A percentile compares a stretch with the other conserved stretches of the same genome.
Evolutionary conservation across 805 yeast species (phyloP).

Genomic region (Pichia californica): DNA sequence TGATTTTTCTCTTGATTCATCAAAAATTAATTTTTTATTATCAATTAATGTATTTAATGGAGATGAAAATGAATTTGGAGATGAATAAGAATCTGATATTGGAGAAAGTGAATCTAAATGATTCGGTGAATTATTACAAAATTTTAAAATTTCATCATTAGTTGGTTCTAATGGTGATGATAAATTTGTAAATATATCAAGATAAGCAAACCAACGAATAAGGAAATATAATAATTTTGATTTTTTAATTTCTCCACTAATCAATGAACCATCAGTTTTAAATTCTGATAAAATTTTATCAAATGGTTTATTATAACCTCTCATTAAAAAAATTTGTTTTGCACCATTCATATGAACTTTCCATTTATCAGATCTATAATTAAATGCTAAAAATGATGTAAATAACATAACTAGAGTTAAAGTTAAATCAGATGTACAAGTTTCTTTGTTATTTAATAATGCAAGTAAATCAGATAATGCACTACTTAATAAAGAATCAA

Average conservation of each 20-base stretch:
- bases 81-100: slow-evolving; percentile 7
- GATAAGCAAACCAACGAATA: slow-evolving; percentile 61
- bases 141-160: slow-evolving; percentile 16
- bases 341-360: slow-evolving; percentile 65
- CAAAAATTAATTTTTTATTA: neutral
- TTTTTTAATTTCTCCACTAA: slow-evolving; percentile 23
- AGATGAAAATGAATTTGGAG: slow-evolving; percentile 4
- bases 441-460: slow-evolving; percentile 42
- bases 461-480: slow-evolving; percentile 52
- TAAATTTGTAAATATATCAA: slow-evolving; percentile 57
- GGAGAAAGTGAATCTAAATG: slow-evolving; percentile 8
- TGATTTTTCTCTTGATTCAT: no score
- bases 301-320: slow-evolving; percentile 37
- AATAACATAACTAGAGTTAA: slow-evolving; percentile 55
- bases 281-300: slow-evolving; percentile 20
- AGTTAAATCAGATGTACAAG: slow-evolving; percentile 59
- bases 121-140: slow-evolving; percentile 6
- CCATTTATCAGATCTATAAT: slow-evolving; percentile 45
- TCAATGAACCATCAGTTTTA: slow-evolving; percentile 10
- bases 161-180: slow-evolving; percentile 42
- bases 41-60: neutral
- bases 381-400: slow-evolving; percentile 48
- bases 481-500: slow-evolving; percentile 48
- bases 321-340: slow-evolving; percentile 50
- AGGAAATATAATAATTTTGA: slow-evolving; percentile 47